Conservation (phyloP, 495 filamentous ascomycete species). For the Podospora tetraspora region DNA sequence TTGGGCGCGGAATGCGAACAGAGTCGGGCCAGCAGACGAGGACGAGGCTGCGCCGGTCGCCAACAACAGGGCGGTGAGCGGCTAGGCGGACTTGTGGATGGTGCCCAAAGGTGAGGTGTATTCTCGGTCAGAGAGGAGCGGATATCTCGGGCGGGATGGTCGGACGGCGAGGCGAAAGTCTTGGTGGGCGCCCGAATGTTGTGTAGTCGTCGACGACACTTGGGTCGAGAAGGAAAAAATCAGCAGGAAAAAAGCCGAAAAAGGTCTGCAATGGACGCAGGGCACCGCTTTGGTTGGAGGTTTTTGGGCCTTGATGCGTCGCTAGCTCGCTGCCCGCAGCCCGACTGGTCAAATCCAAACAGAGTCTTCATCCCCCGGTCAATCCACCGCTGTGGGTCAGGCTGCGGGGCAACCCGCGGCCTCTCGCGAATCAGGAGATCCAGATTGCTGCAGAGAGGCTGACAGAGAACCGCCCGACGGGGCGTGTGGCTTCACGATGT, state of each 20-base stretch:
- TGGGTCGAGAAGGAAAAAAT: neutral
- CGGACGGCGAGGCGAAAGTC: neutral
- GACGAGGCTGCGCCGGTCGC: neutral
- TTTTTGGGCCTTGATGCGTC: conserved; percentile 21
- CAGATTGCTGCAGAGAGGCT: conserved; percentile 7
- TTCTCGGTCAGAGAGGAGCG: neutral
- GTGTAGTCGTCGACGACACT: neutral
- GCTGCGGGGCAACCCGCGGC: conserved; percentile 22
- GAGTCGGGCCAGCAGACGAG: neutral
- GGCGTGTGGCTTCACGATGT: conserved; percentile 3
- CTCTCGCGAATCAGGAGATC: conserved; percentile 18
- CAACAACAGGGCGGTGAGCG: neutral
- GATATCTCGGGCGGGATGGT: neutral
- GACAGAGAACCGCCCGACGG: conserved; percentile 11
- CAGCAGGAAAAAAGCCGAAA: neutral
- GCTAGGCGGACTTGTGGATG: neutral
- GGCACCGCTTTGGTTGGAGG: conserved; percentile 9
- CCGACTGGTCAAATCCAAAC: neutral
- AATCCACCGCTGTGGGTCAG: neutral
- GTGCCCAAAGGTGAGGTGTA: neutral
- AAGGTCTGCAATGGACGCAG: conserved; percentile 3
- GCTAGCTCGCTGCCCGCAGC: conserved; percentile 17
- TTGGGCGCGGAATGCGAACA: conserved; percentile 30
- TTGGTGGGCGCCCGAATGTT: conserved; percentile 3
- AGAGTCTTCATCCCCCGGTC: neutral